These are phyloP conservation scores for Podaxis sp. DNA, from an alignment of 768 basidiomycete genomes.

Conservation along the genomic window DNA sequence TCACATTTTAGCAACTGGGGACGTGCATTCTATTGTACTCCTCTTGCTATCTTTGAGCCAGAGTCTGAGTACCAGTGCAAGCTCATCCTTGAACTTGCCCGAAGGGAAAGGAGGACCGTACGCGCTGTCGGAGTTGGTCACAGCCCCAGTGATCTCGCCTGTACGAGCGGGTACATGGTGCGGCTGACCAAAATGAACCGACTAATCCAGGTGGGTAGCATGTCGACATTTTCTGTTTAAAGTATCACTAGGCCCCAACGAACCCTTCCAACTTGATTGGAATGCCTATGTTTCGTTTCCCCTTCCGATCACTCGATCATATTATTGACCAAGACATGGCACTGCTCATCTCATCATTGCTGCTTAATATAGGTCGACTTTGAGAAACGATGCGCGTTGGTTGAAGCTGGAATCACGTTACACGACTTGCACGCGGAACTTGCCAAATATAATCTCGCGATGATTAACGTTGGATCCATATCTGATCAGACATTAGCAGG, in stretches of 20 bases:
- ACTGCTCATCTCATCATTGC: constrained; percentile 12
- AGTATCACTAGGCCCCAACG: background rate
- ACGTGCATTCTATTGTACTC: constrained; percentile 68
- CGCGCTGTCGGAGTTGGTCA: constrained; percentile 90
- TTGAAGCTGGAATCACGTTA: constrained; percentile 79
- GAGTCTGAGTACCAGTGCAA: constrained; percentile 65
- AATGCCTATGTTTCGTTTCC: constrained; percentile 9
- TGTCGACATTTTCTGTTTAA: constrained; percentile 14
- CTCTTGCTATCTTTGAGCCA: constrained; percentile 76
- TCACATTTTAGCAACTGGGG: constrained; percentile 85
- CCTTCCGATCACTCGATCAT: background rate
- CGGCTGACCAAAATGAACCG: constrained; percentile 71
- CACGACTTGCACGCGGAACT: constrained; percentile 71
- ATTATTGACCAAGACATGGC: background rate
- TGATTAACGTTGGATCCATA: constrained; percentile 93
- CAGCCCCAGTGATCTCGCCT: constrained; percentile 91
- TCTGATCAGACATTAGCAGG: constrained; percentile 95
- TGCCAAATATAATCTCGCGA: constrained; percentile 66
- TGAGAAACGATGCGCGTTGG: constrained; percentile 65
- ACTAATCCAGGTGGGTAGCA: constrained; percentile 68
- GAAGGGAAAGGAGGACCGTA: constrained; percentile 66
- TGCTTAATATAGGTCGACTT: constrained; percentile 57
- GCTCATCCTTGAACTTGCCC: constrained; percentile 78
- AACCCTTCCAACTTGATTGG: constrained; percentile 1
- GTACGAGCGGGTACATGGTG: constrained; percentile 85